A percentile compares a stretch with the other conserved stretches of the same genome.
Evolutionary conservation across 140 eudicot species (phyloP).

Genomic region (Bidens hawaiensis): DNA sequence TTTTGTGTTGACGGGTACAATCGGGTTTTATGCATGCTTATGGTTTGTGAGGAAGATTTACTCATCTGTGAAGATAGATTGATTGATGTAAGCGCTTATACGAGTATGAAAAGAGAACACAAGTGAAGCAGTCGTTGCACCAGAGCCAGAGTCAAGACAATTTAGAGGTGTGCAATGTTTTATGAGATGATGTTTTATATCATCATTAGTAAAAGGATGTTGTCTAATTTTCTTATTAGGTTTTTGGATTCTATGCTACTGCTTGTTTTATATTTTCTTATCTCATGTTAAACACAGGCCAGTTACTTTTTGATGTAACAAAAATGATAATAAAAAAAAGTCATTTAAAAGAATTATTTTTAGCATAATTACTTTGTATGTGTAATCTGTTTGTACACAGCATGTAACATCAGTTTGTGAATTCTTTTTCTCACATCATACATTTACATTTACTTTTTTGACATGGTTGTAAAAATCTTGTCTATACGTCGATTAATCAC

Average conservation of each 20-base stretch:
- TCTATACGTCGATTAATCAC: too few relatives aligned
- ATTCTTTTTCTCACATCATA: too few relatives aligned
- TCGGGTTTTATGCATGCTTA: slow-evolving; percentile 76
- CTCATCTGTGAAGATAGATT: slow-evolving; percentile 88
- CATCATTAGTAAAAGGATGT: slow-evolving; percentile 16
- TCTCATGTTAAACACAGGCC: slow-evolving; percentile 5
- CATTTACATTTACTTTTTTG: too few relatives aligned
- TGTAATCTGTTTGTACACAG: too few relatives aligned
- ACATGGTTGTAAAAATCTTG: too few relatives aligned
- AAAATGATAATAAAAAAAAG: not conserved
- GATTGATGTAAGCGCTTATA: slow-evolving; percentile 42
- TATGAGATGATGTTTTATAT: too few relatives aligned
- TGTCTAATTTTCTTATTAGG: slow-evolving; percentile 25
- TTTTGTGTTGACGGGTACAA: slow-evolving; percentile 84
- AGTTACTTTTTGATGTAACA: slow-evolving; percentile 6
- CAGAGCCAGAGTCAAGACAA: not conserved
- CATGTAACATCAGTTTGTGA: too few relatives aligned
- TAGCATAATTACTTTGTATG: too few relatives aligned
- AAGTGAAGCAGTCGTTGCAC: too few relatives aligned
- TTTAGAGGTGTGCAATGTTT: slow-evolving; percentile 12
- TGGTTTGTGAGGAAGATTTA: slow-evolving; percentile 84
- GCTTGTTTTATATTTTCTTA: slow-evolving; percentile 29
- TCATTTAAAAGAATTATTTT: too few relatives aligned
- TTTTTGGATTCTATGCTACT: slow-evolving; percentile 26
- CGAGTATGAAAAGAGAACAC: too few relatives aligned